Evolutionary conservation across 2,329 filamentous ascomycete genomes (phyloP), one percentile per base, ranked within the genome.

Genomic region (Epichloe sp.): DNA sequence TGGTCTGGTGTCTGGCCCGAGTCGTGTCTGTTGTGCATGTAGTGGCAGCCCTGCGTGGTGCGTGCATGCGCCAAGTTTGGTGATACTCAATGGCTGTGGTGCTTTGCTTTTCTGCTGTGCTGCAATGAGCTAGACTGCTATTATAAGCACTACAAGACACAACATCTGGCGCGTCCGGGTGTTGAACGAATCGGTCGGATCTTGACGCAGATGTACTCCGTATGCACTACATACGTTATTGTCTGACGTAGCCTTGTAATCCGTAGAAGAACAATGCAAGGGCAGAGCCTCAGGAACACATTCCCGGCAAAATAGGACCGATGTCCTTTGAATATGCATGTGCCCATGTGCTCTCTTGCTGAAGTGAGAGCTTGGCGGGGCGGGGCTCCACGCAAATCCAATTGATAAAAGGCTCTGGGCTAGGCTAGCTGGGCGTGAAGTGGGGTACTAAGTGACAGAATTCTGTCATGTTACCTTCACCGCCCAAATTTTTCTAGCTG

Each of bases 401-500:
- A 35, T 45, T 45, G 44, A 34, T n/a, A 10, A 46, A 35, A 5
- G 8, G 26, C 26, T 12, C 14, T 5, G 5, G 23, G 23, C 23
- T 23, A 23, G 19, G 8, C 19, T n/a, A 2, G 19, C 19, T 23
- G 4, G 23, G n/a, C 36, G 19, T 36, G 7, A 36, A 38, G 55
- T 53, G 55, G 52, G 50, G 53, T 50, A 14, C 4, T 3, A 15
- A 2, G 4, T 19, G 58, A 55, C 56, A 59, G 55, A 60, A 61
- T 58, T 40, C 31, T 35, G 26, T 35, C 36, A 19, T 10, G 48
- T 14, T 31, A 15, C 46, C 47, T 59, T 59, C 58, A 61, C 59
- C 59, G 58, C 59, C 59, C 53, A 59, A 59, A 58, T 57, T 59
- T 61, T 61, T 56, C 46, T 43, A 10, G 46, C 43, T 45, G 48